Base-by-base conservation (phyloP, 2,329 filamentous ascomycete genomes). In the Raffaelea arxii region DNA sequence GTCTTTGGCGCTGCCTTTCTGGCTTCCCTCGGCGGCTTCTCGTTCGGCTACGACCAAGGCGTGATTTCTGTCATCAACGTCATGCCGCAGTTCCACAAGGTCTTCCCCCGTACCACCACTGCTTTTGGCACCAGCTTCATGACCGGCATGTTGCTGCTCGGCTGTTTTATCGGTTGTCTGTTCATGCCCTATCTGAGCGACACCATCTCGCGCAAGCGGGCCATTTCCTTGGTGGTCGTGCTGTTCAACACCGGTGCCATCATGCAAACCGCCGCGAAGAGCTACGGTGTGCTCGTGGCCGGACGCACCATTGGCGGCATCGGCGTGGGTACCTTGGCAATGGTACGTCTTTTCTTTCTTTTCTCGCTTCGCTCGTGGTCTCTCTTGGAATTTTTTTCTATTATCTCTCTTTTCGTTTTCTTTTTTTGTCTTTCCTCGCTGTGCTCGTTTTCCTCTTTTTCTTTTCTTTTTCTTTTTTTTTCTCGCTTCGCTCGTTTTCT, bases 41-140 rank as follows among this genome's bases (percentile, higher is more conserved):
- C 70, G 65, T 47, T 54, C 35, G 54, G 54, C 37, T 55, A 53
- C 30, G 53, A 55, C 47, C 53, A 54, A 42, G 52, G 52, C n/a
- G 52, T 51, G 32, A 70, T 74, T 46, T 66, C 74, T 9, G 67
- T 80, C 55, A 65, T 66, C 12, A 75, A 77, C 50, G 69, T 71
- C 35, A 64, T 78, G 56, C 74, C 70, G 54, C 66, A 70, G 51
- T 63, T 80, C 2, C 59, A 78, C 40, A 66, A 66, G 48, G 66
- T 58, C 3, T 58, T 71, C 40, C 69, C 46, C 2, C n/a, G 18
- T 14, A n/a, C 21, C 10, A 12, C 11, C n/a, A 58, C 56, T 5
- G 59, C 56, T 0, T 67, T 67, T 52, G 57, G 59, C 43, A 64
- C 57, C 39, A 62, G 67, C 4, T 56, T 70, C 43, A 64, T 68